Percentiles rank a stretch among this genome's conserved stretches.
Evolutionary conservation across 2,329 filamentous ascomycete genomes (phyloP).

Genomic region (Botrytis fragariae): DNA sequence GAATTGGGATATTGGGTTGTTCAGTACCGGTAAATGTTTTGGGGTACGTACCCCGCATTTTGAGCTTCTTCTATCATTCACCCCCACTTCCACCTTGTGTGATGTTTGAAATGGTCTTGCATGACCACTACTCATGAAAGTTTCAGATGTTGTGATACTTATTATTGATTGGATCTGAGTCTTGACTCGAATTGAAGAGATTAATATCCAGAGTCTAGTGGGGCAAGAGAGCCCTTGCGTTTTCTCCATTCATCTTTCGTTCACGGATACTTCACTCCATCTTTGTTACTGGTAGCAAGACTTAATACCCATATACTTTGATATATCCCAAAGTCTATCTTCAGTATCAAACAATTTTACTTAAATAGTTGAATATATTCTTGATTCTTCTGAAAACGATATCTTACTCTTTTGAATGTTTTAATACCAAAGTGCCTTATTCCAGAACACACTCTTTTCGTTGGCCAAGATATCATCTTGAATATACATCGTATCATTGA

Average conservation of each 20-base stretch:
- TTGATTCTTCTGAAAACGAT: neutral
- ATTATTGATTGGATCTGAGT: neutral
- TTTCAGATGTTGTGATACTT: neutral
- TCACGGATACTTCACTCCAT: neutral
- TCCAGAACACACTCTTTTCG: neutral
- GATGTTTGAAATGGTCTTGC: neutral
- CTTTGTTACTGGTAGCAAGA: neutral
- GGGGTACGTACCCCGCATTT: neutral
- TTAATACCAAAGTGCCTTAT: conserved; percentile 8
- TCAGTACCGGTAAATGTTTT: neutral
- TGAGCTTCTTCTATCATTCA: neutral
- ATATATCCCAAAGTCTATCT: rapidly evolving
- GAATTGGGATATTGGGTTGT: neutral
- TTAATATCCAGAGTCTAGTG: too few relatives aligned
- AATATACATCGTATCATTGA: conserved; percentile 5
- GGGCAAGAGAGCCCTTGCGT: neutral
- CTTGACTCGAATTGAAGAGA: neutral
- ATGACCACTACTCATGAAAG: neutral
- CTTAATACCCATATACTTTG: too few relatives aligned
- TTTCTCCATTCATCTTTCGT: neutral
- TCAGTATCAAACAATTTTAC: neutral
- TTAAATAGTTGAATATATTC: neutral
- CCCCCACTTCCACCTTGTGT: neutral
- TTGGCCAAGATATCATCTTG: neutral
- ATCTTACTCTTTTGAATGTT: too few relatives aligned